Conservation (phyloP, 1,284 basidiomycete species). For the Malassezia restricta region DNA sequence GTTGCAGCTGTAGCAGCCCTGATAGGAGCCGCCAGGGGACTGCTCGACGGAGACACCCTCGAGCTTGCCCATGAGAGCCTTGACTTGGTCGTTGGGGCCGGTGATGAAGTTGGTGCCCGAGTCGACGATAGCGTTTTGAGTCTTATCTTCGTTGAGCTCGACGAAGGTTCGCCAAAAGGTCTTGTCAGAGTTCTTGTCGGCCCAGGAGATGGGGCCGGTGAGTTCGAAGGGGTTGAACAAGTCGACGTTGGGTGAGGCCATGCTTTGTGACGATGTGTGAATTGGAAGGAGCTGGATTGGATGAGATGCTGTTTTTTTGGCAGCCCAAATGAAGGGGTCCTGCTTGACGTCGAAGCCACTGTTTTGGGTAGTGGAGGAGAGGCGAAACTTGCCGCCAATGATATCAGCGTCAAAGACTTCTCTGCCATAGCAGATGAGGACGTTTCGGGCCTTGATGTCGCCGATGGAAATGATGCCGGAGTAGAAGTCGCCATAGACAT, state of each 20-base stretch:
- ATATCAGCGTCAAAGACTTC: not conserved
- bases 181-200: conserved; percentile 35
- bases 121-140: conserved; percentile 50
- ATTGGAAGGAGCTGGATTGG: conserved; percentile 45
- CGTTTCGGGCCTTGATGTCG: conserved; percentile 39
- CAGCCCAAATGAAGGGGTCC: conserved; percentile 32
- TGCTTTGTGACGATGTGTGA: conserved; percentile 51
- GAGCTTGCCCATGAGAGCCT: conserved; percentile 50
- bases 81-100: conserved; percentile 40
- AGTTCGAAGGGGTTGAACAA: conserved; percentile 26
- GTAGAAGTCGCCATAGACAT: conserved; percentile 53
- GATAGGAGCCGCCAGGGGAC: conserved; percentile 29
- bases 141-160: conserved; percentile 32
- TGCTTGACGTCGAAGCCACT: conserved; percentile 51
- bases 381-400: not conserved
- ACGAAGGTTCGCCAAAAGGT: conserved; percentile 43
- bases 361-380: conserved; percentile 49
- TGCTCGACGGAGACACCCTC: conserved; percentile 43
- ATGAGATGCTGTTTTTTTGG: conserved; percentile 22
- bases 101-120: conserved; percentile 51
- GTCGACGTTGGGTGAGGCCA: conserved; percentile 55
- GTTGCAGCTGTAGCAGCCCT: conserved; percentile 41
- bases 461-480: conserved; percentile 50
- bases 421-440: conserved; percentile 46
- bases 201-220: conserved; percentile 46